Percentiles rank a stretch among this genome's conserved stretches.
Evolutionary conservation across 2,329 filamentous ascomycete genomes (phyloP).

Genomic region (Dactylellina parvicollis): DNA sequence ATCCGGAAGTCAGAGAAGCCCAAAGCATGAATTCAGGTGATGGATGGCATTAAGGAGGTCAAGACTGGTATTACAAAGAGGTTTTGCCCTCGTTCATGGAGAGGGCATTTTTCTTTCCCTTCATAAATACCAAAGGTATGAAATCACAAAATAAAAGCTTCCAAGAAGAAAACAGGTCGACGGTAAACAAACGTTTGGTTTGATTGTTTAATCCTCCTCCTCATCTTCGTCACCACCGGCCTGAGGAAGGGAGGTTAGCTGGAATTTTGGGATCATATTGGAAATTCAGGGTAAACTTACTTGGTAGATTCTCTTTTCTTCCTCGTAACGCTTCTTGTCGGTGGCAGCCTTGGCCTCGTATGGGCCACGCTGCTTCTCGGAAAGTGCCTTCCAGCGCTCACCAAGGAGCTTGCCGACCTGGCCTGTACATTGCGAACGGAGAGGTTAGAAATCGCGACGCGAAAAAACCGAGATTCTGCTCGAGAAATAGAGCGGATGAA

Average conservation of each 20-base stretch:
- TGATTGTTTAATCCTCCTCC: constrained; percentile 56
- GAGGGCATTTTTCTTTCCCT: constrained; percentile 15
- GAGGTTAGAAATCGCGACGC: constrained; percentile 27
- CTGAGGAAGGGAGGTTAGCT: constrained; percentile 53
- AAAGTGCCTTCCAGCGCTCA: constrained; percentile 97
- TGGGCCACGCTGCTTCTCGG: constrained; percentile 88
- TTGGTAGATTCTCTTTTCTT: constrained; percentile 94
- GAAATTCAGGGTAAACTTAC: constrained; percentile 66
- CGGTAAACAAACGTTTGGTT: constrained; percentile 28
- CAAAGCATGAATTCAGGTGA: constrained; percentile 24
- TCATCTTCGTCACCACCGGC: constrained; percentile 57
- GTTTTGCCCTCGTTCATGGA: constrained; percentile 17
- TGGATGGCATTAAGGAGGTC: constrained; percentile 44
- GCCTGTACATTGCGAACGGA: constrained; percentile 64
- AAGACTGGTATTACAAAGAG: constrained; percentile 16
- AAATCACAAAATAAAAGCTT: constrained; percentile 51
- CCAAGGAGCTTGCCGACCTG: constrained; percentile 98
- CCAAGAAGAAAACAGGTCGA: constrained; percentile 43
- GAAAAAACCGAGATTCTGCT: neutral
- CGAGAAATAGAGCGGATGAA: too few relatives aligned
- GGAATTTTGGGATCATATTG: neutral
- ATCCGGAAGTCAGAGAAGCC: constrained; percentile 29
- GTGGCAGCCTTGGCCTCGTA: constrained; percentile 96
- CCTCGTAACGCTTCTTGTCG: constrained; percentile 99
- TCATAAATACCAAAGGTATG: constrained; percentile 45